Evolutionary conservation across 805 yeast genomes (phyloP).

Genomic region (Pichia phayaonensis): DNA sequence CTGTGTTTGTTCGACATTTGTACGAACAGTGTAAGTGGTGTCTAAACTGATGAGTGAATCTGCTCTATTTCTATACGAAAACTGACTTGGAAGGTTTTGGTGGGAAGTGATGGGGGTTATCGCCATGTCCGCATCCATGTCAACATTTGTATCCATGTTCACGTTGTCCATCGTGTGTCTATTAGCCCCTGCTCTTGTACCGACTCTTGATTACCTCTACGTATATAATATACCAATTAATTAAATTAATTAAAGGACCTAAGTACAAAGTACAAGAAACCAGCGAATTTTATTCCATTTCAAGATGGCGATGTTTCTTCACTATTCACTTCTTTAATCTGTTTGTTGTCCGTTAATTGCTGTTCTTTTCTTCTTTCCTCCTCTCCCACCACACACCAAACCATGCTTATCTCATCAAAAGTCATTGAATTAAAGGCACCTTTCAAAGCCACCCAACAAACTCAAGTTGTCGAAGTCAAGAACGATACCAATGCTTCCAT

Average conservation of each 20-base stretch:
- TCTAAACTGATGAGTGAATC: conserved; percentile 10
- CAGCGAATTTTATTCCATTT: neutral
- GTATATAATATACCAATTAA: too few species aligned
- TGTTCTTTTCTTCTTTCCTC: neutral
- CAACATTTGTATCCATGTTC: neutral
- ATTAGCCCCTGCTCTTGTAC: too few species aligned
- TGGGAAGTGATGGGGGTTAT: conserved; percentile 2
- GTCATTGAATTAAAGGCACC: conserved; percentile 40
- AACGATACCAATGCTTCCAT: conserved; percentile 49
- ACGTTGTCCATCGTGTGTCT: neutral
- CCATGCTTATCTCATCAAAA: conserved; percentile 2
- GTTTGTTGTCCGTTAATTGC: neutral
- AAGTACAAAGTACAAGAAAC: neutral
- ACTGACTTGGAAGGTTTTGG: neutral
- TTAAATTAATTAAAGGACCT: too few species aligned
- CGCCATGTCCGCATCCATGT: neutral
- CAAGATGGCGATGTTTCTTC: neutral
- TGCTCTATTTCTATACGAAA: conserved; percentile 6
- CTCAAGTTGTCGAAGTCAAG: conserved; percentile 49
- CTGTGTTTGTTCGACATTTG: conserved; percentile 3
- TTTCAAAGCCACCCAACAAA: conserved; percentile 54
- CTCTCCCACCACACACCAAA: neutral
- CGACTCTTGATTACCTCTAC: too few species aligned
- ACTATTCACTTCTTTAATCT: neutral
- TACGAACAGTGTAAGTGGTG: conserved; percentile 4